A percentile compares a stretch with the other conserved stretches of the same genome.
phyloP scores from a whole-genome alignment of 257 asterid species.

The Nicotiana undulata region DNA sequence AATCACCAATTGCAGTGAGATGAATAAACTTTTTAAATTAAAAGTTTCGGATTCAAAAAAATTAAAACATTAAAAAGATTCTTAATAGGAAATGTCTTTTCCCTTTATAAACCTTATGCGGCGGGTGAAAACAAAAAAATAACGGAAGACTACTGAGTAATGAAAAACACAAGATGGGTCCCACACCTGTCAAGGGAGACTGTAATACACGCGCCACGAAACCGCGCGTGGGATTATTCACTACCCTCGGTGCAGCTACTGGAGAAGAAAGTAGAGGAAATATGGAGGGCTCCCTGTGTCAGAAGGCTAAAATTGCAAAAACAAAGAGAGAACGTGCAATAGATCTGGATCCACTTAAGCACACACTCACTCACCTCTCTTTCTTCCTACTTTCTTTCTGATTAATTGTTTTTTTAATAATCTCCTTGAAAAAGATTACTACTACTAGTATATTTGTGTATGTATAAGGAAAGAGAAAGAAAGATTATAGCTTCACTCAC shows the following conservation, averaged over 20 bases:
- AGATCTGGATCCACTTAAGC: constrained; percentile 15
- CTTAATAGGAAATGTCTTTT: too few relatives aligned
- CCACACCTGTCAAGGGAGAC: not conserved
- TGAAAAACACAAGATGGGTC: not conserved
- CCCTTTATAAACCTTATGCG: too few relatives aligned
- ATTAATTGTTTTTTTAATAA: not conserved
- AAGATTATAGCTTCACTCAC: not conserved
- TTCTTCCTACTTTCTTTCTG: not conserved
- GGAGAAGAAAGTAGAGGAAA: not conserved
- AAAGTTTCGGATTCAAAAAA: too few relatives aligned
- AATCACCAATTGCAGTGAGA: too few relatives aligned
- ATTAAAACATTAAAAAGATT: rapidly evolving
- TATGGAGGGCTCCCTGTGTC: not conserved
- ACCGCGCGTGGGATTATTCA: not conserved
- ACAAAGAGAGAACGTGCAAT: constrained; percentile 8
- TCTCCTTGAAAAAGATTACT: not conserved
- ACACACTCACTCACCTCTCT: not conserved
- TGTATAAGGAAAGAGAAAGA: not conserved
- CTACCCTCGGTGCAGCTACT: not conserved
- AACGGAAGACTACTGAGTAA: not conserved
- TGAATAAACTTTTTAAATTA: too few relatives aligned
- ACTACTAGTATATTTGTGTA: not conserved
- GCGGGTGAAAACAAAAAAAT: too few relatives aligned
- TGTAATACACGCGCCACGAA: not conserved
- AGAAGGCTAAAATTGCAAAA: not conserved